Evolutionary conservation across 192 early-diverging fungal species (phyloP).

Genomic region (Lunasporangiospora selenospora): DNA sequence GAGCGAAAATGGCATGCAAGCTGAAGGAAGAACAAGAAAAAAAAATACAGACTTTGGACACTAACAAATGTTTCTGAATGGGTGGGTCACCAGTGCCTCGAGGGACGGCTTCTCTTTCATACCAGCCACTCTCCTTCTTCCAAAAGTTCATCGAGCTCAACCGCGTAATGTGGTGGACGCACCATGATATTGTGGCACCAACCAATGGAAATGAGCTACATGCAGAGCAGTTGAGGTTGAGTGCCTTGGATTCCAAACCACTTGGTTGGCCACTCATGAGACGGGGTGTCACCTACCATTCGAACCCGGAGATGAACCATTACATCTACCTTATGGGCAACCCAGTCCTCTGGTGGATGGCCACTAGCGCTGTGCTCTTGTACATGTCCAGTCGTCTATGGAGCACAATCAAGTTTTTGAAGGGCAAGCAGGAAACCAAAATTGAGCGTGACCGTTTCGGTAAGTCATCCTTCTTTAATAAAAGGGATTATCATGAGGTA

Average conservation of each 20-base stretch:
- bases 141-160: conserved; percentile 91
- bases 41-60: conserved; percentile 22
- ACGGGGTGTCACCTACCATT: conserved; percentile 88
- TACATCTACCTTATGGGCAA: conserved; percentile 92
- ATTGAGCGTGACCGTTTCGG: conserved; percentile 42
- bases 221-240: conserved; percentile 67
- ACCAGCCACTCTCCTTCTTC: conserved; percentile 71
- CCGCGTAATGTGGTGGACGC: conserved; percentile 86
- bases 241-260: conserved; percentile 88
- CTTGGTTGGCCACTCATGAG: conserved; percentile 86
- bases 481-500: not conserved
- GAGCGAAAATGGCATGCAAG: not conserved
- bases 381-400: conserved; percentile 59
- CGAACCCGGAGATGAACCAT: conserved; percentile 64
- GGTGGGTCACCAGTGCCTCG: conserved; percentile 59
- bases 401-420: conserved; percentile 53
- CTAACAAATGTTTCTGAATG: conserved; percentile 58
- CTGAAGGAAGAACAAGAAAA: not conserved
- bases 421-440: conserved; percentile 51
- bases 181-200: conserved; percentile 79
- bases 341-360: conserved; percentile 85
- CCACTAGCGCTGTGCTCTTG: conserved; percentile 58
- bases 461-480: conserved; percentile 15
- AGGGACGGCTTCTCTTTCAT: conserved; percentile 62
- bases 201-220: conserved; percentile 59